Base-by-base conservation (phyloP, 371 early-diverging fungal genomes). In the Rhizomucor miehei region DNA sequence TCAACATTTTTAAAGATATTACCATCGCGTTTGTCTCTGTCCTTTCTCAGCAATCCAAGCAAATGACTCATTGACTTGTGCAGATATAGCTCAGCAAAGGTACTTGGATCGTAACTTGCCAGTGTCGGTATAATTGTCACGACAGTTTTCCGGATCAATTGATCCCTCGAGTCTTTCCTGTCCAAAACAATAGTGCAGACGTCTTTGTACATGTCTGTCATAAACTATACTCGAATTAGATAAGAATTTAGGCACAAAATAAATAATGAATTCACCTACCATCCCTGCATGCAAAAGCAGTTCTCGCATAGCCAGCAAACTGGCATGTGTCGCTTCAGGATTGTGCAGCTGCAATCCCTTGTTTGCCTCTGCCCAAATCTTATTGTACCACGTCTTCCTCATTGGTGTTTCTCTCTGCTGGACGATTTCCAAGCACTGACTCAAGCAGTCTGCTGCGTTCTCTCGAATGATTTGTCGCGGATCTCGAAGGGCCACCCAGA, bases 401-500 rank as follows among this genome's bases (percentile, higher is more conserved):
- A 81, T 61, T 8, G 79, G 82, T 39, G 79, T 88, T 44, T 97
- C 97, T 34, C 94, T 85, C 21, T 86, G 83, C 38, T 91, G 84
- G 2, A 95, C 82, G 24, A 97, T 86, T 35, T 83, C 74, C 38
- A 98, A 68, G 47, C 92, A 93, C 5, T 90, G 91, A 23, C 86
- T 86, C 17, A 97, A 71, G 43, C 91, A 89, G 35, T 94, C 91
- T 6, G 91, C 91, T 0, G 94, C 97, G n/a, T 89, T 88, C 53
- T 90, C 91, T 48, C 96, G 82, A 44, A 92, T 90, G 16, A 77
- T 70, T 47, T 87, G 81, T 60, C 91, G 88, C 3, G 85, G 73
- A 71, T 98, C 98, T 20, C 92, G 73, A 51, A 97, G 69, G 5
- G 92, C 92, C 11, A 87, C 73, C 94, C 95, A 93, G 17, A 97